phyloP scores from a whole-genome alignment of 2,329 filamentous ascomycete genomes.

The Fusarium illudens region DNA sequence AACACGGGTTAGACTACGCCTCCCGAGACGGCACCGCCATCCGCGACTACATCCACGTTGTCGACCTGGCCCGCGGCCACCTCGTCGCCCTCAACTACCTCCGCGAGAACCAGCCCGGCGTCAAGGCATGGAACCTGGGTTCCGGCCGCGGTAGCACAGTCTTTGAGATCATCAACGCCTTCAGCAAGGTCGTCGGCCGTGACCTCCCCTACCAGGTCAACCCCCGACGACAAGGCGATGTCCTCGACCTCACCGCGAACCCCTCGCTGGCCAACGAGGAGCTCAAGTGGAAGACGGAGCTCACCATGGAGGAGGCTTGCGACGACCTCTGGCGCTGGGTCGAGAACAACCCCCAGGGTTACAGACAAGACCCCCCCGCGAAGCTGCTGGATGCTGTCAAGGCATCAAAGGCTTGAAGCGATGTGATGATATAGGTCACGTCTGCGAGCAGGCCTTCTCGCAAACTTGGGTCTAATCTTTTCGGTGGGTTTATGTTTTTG shows the following conservation, averaged over 20 bases:
- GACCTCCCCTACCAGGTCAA: conserved; percentile 89
- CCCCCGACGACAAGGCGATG: conserved; percentile 83
- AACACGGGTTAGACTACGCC: conserved; percentile 73
- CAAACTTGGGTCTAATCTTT: conserved; percentile 21
- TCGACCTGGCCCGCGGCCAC: conserved; percentile 88
- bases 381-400: conserved; percentile 75
- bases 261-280: conserved; percentile 87
- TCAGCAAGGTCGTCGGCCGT: conserved; percentile 84
- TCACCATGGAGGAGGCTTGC: conserved; percentile 91
- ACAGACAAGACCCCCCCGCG: conserved; percentile 88
- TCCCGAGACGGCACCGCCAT: conserved; percentile 93
- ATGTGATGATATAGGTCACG: conserved; percentile 18
- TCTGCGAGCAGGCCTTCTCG: conserved; percentile 29
- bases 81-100: conserved; percentile 91
- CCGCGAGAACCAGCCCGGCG: conserved; percentile 82
- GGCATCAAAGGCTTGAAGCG: conserved; percentile 43
- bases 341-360: conserved; percentile 94
- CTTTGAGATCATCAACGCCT: conserved; percentile 96
- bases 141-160: conserved; percentile 95
- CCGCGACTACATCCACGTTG: conserved; percentile 97
- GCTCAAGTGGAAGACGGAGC: conserved; percentile 89
- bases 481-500: conserved; percentile 28
- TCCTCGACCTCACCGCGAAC: conserved; percentile 94
- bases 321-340: conserved; percentile 97
- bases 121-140: conserved; percentile 96